These are phyloP conservation scores for Phoenix roebelenii DNA, from an alignment of 176 grass and related monocot genomes.

Conservation along the genomic window DNA sequence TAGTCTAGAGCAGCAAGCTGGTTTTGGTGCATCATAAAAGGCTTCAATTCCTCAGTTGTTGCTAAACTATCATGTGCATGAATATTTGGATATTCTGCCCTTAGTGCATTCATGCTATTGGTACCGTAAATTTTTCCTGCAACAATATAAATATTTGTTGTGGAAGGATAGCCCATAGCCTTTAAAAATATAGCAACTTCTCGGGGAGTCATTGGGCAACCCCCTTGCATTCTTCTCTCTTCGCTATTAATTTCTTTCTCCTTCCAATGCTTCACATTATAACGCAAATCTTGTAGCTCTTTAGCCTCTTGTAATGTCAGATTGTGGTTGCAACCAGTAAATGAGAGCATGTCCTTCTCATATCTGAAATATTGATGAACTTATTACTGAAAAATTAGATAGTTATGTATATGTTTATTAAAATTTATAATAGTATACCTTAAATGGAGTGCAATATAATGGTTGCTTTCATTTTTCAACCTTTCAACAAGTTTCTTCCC, in stretches of 20 bases:
- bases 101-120: constrained; percentile 69
- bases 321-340: constrained; percentile 91
- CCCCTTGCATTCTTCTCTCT: constrained; percentile 70
- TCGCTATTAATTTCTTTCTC: constrained; percentile 84
- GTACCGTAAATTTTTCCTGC: constrained; percentile 80
- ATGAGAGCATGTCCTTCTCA: constrained; percentile 98
- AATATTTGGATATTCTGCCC: constrained; percentile 61
- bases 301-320: constrained; percentile 53
- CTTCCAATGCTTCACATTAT: constrained; percentile 82
- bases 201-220: constrained; percentile 91
- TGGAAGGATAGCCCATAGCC: constrained; percentile 96
- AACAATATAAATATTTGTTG: constrained; percentile 84
- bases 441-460: constrained; percentile 94
- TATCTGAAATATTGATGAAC: constrained; percentile 36
- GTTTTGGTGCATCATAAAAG: constrained; percentile 57
- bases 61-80: constrained; percentile 65
- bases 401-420: too few species aligned
- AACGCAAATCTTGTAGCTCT: constrained; percentile 67
- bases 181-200: constrained; percentile 76
- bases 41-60: constrained; percentile 45
- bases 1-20: constrained; percentile 88
- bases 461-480: constrained; percentile 66
- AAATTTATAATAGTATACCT: constrained; percentile 19
- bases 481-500: constrained; percentile 63
- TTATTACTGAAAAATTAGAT: too few species aligned